phyloP scores from a whole-genome alignment of 495 filamentous ascomycete species.

The Lasiosphaeris hirsuta region DNA sequence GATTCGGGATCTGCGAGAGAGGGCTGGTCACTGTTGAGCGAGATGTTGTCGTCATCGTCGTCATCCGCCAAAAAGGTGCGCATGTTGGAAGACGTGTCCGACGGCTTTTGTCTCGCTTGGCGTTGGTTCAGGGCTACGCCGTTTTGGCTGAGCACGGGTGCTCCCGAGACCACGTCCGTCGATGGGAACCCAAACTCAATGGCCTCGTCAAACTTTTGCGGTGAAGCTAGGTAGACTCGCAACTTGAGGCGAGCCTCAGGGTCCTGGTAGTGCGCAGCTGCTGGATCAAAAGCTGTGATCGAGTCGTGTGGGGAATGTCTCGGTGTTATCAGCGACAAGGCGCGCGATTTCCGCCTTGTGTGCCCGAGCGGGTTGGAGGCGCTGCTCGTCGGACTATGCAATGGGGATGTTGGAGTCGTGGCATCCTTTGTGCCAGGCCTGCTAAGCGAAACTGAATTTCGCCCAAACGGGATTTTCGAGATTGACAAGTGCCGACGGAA shows the following conservation, averaged over 20 bases:
- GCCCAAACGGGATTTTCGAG: constrained; percentile 52
- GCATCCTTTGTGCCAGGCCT: constrained; percentile 42
- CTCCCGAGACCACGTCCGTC: constrained; percentile 36
- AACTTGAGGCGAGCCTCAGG: constrained; percentile 85
- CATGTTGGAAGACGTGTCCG: constrained; percentile 36
- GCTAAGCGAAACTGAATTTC: constrained; percentile 43
- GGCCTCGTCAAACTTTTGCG: constrained; percentile 93
- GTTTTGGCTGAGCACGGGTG: constrained; percentile 12
- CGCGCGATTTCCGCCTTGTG: constrained; percentile 44
- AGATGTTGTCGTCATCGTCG: constrained; percentile 42
- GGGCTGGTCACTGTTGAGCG: constrained; percentile 46
- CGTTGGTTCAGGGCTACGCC: constrained; percentile 14
- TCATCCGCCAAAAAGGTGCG: constrained; percentile 51
- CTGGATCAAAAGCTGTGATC: constrained; percentile 62
- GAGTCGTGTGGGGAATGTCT: constrained; percentile 46
- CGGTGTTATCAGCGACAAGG: constrained; percentile 47
- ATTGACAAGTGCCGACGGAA: constrained; percentile 54
- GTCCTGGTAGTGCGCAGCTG: constrained; percentile 82
- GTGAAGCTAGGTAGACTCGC: constrained; percentile 82
- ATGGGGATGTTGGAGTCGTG: constrained; percentile 29
- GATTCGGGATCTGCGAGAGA: constrained; percentile 53
- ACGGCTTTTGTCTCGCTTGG: constrained; percentile 27
- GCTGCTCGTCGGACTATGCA: constrained; percentile 30
- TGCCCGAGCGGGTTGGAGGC: constrained; percentile 27
- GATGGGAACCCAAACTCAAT: constrained; percentile 91